Conservation (phyloP, 1,284 basidiomycete genomes). For the Papiliotrema laurentii region DNA sequence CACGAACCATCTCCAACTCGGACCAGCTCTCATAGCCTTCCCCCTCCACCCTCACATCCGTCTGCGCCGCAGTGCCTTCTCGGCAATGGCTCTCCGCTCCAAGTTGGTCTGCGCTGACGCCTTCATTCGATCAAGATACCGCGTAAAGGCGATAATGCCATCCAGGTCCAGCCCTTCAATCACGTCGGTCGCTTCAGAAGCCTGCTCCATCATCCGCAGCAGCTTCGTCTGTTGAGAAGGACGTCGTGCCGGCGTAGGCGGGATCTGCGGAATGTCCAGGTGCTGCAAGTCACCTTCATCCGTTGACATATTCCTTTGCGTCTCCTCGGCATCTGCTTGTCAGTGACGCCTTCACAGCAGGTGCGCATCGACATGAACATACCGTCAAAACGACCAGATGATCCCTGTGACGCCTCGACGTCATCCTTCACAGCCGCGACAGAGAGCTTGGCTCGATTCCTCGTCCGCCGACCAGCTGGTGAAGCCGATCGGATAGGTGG, state of each 20-base stretch:
- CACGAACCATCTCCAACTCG: background rate
- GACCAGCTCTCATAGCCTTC: background rate
- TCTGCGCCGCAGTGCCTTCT: background rate
- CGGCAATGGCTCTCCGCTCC: slow-evolving; percentile 3
- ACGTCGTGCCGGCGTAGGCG: slow-evolving; percentile 8
- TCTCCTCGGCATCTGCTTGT: background rate
- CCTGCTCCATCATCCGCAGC: slow-evolving; percentile 24
- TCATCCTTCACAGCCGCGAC: background rate
- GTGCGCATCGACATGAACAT: background rate
- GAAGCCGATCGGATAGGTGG: background rate
- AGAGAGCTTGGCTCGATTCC: background rate
- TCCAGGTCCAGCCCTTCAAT: slow-evolving; percentile 31
- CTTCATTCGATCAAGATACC: slow-evolving; percentile 23
- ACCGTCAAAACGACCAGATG: slow-evolving; percentile 25
- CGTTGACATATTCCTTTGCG: background rate
- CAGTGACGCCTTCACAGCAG: too few relatives aligned
- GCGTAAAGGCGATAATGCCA: slow-evolving; percentile 22
- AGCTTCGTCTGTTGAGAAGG: slow-evolving; percentile 25
- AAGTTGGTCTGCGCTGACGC: slow-evolving; percentile 22
- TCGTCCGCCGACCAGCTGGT: background rate
- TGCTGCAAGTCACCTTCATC: background rate
- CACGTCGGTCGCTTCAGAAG: slow-evolving; percentile 11
- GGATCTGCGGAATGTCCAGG: background rate
- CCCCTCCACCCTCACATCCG: background rate
- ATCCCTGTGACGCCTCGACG: background rate